Conservation (phyloP, 768 basidiomycete genomes). For the Mycena galopus region DNA sequence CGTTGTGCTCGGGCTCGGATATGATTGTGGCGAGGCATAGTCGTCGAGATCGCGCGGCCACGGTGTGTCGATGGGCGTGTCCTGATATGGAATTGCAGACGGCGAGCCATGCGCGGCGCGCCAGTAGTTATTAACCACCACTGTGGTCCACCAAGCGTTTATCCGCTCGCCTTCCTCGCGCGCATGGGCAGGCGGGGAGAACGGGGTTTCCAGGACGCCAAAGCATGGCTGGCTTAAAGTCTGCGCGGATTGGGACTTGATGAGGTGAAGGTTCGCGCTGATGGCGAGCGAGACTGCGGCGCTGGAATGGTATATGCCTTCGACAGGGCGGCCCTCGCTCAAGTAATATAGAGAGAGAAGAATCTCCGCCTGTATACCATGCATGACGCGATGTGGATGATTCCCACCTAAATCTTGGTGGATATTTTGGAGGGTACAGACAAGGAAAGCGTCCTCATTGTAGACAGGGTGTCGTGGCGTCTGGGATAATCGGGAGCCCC, state of each 20-base stretch:
- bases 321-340: slow-evolving; percentile 56
- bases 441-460: slow-evolving; percentile 56
- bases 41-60: slow-evolving; percentile 49
- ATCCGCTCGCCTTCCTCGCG: slow-evolving; percentile 49
- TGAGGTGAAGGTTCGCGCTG: slow-evolving; percentile 53
- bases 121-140: slow-evolving; percentile 62
- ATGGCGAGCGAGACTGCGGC: slow-evolving; percentile 58
- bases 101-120: slow-evolving; percentile 58
- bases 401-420: slow-evolving; percentile 53
- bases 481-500: slow-evolving; percentile 49
- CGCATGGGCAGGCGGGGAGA: slow-evolving; percentile 35
- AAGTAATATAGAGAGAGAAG: slow-evolving; percentile 69
- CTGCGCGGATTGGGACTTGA: slow-evolving; percentile 38
- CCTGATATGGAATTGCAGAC: slow-evolving; percentile 56
- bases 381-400: slow-evolving; percentile 55
- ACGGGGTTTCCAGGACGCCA: slow-evolving; percentile 50
- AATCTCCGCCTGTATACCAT: slow-evolving; percentile 64
- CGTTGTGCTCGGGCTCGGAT: not conserved
- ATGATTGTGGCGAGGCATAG: slow-evolving; percentile 22
- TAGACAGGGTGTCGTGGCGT: slow-evolving; percentile 31
- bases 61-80: slow-evolving; percentile 50
- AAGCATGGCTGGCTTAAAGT: slow-evolving; percentile 43
- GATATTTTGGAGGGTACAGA: slow-evolving; percentile 53
- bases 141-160: slow-evolving; percentile 51
- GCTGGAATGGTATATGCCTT: slow-evolving; percentile 64